Base-by-base conservation (phyloP, 306 rosid species). In the Canavalia ensiformis region DNA sequence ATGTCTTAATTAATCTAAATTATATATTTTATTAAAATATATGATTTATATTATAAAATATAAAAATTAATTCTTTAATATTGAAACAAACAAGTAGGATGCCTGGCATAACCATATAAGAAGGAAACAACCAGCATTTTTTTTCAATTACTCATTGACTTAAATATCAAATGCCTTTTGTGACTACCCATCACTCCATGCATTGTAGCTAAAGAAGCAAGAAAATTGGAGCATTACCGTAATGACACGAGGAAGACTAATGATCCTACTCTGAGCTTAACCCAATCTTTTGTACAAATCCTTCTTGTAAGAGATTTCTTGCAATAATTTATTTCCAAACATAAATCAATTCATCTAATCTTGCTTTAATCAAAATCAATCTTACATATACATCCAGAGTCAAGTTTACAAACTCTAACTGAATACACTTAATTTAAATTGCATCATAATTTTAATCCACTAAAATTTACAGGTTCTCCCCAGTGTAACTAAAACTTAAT, bases 351-450 rank as follows among this genome's bases (percentile, higher is more conserved):
- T 60, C 47, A 46, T 30, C 39, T 4, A 10, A 59, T 12, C 25
- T 59, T 25, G 33, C 68, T 52, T 62, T 60, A 18, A 18, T 18
- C 25, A 18, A 18, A 18, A 18, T 18, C 25, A 18, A 18, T 18
- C 25, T 18, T 18, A 18, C 25, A 18, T 18, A 18, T 18, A 18
- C 18, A 47, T n/a, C 45, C 13, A 52, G n/a, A 31, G 56, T 44
- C 33, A 68, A 25, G 1, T 25, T 37, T 29, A 9, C 45, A 6
- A 57, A 58, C 13, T 64, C 10, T 37, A 5, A 77, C n/a, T 41
- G 37, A 64, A 37, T 54, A 76, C 33, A 63, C 63, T 71, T 67
- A 12, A 42, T 5, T 66, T 55, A 42, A 65, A 67, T 12, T 42
- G 68, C 58, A 35, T 25, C 37, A 31, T 28, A 50, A 78, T 42